Evolutionary conservation across 768 basidiomycete species (phyloP), one percentile per base, ranked within the genome.

Genomic region (Naganishia vishniacii): DNA sequence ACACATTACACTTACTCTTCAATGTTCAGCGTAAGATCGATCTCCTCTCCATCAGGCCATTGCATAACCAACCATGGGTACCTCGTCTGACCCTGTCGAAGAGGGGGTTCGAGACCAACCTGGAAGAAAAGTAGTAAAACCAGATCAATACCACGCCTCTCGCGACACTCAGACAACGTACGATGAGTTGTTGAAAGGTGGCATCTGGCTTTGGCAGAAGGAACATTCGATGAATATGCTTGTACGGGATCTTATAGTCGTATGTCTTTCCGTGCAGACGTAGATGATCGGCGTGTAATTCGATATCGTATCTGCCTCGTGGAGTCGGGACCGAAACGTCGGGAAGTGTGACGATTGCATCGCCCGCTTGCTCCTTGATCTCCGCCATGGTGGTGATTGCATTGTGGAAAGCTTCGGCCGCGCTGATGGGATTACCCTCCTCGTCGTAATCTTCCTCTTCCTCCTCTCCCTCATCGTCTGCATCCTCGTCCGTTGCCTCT

Each of bases 21-120:
- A 82, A 98, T 84, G 73, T 94, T 95, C 37, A 98, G 80, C 74
- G 95, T 92, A 5, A 92, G 89, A 26, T 93, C 94, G 66, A 92
- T 91, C 78, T 95, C 92, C 75, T 98, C 95, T 69, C 97, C 94
- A 63, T 89, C 83, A n/a, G 86, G 87, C 78, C 95, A 98, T 71
- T 95, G 93, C 87, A 97, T 93, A 62, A 99, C 94, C 23, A 99
- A 81, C 75, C 95, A 99, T 62, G 94, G 94, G 78, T 99, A 98
- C 46, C 91, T 83, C 1, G 95, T 99, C 74, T 98, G 95, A 53
- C 95, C 95, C 81, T 98, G 95, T 48, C 94, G 84, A 66, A 99
- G 95, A 1, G 95, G 94, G 26, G 85, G 89, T 73, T 85, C 91
- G 48, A 99, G 81, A 59, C 90, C 89, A 69, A 99, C 83, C 91